Evolutionary conservation across 306 rosid species (phyloP), one percentile per base, ranked within the genome.

Genomic region (Cicer arietinum): DNA sequence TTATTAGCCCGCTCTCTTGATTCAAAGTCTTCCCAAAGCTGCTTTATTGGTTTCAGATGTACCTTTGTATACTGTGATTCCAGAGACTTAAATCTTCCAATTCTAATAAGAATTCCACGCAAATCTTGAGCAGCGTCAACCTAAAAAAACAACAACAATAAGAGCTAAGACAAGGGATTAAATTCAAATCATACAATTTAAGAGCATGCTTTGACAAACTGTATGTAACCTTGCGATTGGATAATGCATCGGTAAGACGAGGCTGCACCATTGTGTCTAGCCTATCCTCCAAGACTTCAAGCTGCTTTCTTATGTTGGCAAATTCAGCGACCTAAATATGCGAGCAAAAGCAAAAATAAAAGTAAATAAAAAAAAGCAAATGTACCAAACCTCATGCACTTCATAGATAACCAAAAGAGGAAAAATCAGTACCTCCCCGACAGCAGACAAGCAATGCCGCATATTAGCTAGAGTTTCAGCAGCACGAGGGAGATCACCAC

Each of bases 401-500:
- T 69, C 5, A 20, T 4, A 62, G 45, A 68, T 52, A 71, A 67
- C 51, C 73, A 22, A 12, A 18, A 16, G 61, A 51, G 54, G 25
- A 53, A 39, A 66, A 80, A 56, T 45, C 7, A 69, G 66, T 83
- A 89, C 99, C 98, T 92, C 98, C 63, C 99, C 99, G 63, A 95
- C 99, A 67, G 99, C 99, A 75, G 99, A 95, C 88, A 95, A 85
- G 80, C 99, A 95, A 76, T 92, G 98, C 78, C 99, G 85, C 99
- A 95, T 95, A 81, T 92, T 95, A 78, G 98, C 99, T 43, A 95
- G 83, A 30, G 96, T 90, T 71, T 95, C 99, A 8, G 99, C 97
- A 47, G 98, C 98, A 6, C 88, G 93, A 61, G 98, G 98, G 60
- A 95, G 99, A 90, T 95, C 97, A 20, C 99, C 99, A 73, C 96